Percentiles rank a stretch among this genome's conserved stretches.
Conservation (phyloP, 2,329 filamentous ascomycete genomes). For the Arthrocladium fulminans region DNA sequence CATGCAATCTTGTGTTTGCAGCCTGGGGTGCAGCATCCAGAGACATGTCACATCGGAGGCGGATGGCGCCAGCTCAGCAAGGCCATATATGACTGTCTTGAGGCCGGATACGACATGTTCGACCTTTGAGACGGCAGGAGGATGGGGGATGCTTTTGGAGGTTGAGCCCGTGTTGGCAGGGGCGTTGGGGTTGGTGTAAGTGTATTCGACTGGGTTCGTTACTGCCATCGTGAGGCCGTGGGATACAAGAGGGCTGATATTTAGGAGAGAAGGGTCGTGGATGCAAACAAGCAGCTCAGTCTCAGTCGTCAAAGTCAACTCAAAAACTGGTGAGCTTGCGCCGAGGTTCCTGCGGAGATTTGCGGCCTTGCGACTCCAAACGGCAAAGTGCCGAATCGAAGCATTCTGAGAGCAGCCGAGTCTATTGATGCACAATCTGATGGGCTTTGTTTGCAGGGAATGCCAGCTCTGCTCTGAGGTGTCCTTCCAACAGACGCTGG, state of each 20-base stretch:
- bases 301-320: neutral
- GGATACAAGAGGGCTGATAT: neutral
- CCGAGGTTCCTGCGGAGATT: neutral
- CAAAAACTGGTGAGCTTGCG: neutral
- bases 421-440: no score
- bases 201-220: slow-evolving; percentile 20
- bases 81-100: slow-evolving; percentile 68
- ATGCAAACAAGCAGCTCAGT: neutral
- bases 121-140: slow-evolving; percentile 16
- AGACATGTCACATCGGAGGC: slow-evolving; percentile 59
- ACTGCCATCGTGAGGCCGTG: slow-evolving; percentile 5
- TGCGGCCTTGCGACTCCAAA: neutral
- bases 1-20: slow-evolving; percentile 65
- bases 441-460: no score
- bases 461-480: no score
- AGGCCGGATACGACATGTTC: slow-evolving; percentile 70
- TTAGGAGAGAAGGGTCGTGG: no score
- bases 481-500: no score
- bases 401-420: neutral
- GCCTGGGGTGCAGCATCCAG: slow-evolving; percentile 84
- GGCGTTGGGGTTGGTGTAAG: slow-evolving; percentile 14
- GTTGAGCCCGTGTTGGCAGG: slow-evolving; percentile 15
- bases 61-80: slow-evolving; percentile 58
- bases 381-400: neutral
- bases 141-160: slow-evolving; percentile 19